A percentile compares a stretch with the other conserved stretches of the same genome.
Evolutionary conservation across 306 rosid species (phyloP).

Genomic region (Cucurbita pepo): DNA sequence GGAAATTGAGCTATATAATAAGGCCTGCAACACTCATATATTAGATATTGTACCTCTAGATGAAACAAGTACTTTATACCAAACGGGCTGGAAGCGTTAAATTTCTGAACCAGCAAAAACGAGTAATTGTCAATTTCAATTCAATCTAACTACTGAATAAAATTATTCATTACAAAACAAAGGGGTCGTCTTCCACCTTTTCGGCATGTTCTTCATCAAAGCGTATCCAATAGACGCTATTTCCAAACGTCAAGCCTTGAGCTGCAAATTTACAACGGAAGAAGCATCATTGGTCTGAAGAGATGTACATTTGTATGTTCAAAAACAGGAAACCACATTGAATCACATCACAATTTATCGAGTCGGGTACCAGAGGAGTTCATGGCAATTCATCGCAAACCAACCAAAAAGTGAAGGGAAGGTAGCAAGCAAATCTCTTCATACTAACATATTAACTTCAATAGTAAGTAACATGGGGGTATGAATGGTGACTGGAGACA

Average conservation of each 20-base stretch:
- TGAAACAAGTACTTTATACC: constrained; percentile 89
- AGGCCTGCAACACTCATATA: background rate
- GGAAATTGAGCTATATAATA: background rate
- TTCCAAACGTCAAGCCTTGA: constrained; percentile 73
- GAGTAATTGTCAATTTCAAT: constrained; percentile 9
- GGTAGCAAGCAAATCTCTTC: background rate
- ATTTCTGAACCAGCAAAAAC: constrained; percentile 47
- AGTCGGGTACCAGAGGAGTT: background rate
- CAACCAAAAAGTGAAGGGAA: background rate
- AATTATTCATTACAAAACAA: background rate
- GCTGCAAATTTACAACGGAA: constrained; percentile 48
- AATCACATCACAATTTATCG: background rate
- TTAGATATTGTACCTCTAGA: constrained; percentile 47
- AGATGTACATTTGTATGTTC: constrained; percentile 1
- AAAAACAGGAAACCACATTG: background rate
- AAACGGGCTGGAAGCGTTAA: constrained; percentile 73
- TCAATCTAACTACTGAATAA: background rate
- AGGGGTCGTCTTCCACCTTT: constrained; percentile 31
- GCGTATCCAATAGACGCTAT: constrained; percentile 71
- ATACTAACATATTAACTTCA: background rate
- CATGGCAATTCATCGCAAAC: background rate
- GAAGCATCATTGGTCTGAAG: constrained; percentile 14
- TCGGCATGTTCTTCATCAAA: constrained; percentile 77
- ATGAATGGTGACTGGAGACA: background rate
- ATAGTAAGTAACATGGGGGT: background rate